These are phyloP conservation scores for Triadica sebifera DNA, from an alignment of 345 rosid genomes.

Conservation along the genomic window DNA sequence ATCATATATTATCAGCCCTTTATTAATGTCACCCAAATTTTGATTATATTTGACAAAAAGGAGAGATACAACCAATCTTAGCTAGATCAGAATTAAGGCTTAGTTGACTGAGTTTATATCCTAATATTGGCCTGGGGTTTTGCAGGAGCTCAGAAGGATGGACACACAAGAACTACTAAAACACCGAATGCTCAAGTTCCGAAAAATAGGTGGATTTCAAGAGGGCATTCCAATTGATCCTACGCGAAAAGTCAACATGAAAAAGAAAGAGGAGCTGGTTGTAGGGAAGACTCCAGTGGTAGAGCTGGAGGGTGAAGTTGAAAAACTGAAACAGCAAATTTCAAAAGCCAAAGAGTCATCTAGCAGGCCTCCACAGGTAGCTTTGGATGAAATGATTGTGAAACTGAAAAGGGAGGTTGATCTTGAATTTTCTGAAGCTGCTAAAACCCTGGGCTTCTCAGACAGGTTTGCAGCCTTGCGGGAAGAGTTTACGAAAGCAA, in stretches of 20 bases:
- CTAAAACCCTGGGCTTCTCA: conserved; percentile 50
- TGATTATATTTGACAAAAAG: neutral
- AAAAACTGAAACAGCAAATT: conserved; percentile 63
- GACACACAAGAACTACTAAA: conserved; percentile 57
- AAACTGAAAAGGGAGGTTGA: conserved; percentile 70
- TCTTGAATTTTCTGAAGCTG: conserved; percentile 69
- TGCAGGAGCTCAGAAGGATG: conserved; percentile 76
- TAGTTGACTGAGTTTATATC: neutral
- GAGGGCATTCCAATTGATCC: conserved; percentile 69
- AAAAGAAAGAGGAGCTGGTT: conserved; percentile 49
- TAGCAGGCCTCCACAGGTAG: conserved; percentile 44
- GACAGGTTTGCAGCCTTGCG: conserved; percentile 49
- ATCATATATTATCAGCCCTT: neutral
- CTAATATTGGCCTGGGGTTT: conserved; percentile 15
- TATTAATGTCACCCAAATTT: neutral
- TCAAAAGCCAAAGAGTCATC: conserved; percentile 66
- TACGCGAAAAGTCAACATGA: conserved; percentile 63
- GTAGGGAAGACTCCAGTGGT: conserved; percentile 38
- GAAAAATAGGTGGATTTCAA: conserved; percentile 75
- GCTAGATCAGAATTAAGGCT: neutral
- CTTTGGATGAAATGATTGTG: conserved; percentile 57
- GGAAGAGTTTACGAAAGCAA: conserved; percentile 50
- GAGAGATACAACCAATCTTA: neutral
- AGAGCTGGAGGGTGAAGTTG: conserved; percentile 64
- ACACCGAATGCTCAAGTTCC: conserved; percentile 74